Conservation (phyloP, 1,139 yeast species). For the Geotrichum fermentans region DNA sequence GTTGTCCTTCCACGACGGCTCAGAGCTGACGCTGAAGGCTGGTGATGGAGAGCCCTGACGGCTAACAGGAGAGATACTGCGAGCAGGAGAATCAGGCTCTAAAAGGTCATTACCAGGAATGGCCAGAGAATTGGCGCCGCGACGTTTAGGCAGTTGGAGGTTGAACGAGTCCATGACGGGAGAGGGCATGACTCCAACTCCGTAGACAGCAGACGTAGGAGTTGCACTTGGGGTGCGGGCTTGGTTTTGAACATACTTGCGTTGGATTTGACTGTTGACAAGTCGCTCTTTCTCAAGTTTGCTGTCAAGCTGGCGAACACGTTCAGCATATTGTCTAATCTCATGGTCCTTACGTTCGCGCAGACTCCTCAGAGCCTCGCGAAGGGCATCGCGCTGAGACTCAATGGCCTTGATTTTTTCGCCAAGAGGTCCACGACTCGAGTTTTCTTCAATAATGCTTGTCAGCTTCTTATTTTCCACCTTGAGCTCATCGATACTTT, state of each 20-base stretch:
- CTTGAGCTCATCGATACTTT: slow-evolving; percentile 35
- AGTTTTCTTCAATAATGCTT: slow-evolving; percentile 31
- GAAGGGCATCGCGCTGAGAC: slow-evolving; percentile 44
- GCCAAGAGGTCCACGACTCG: slow-evolving; percentile 32
- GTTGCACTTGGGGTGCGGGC: slow-evolving; percentile 19
- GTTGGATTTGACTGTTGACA: slow-evolving; percentile 27
- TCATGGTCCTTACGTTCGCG: slow-evolving; percentile 40
- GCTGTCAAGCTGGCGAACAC: slow-evolving; percentile 34
- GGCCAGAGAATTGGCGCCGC: neutral
- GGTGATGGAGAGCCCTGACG: slow-evolving; percentile 27
- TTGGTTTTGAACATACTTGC: slow-evolving; percentile 27
- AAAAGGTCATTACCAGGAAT: neutral
- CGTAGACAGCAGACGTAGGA: neutral
- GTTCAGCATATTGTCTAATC: slow-evolving; percentile 32
- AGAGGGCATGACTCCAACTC: neutral
- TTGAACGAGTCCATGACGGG: slow-evolving; percentile 3
- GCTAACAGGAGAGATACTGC: slow-evolving; percentile 11
- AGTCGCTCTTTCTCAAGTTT: slow-evolving; percentile 30
- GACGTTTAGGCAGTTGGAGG: slow-evolving; percentile 3
- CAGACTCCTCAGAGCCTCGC: slow-evolving; percentile 38
- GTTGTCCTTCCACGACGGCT: slow-evolving; percentile 32
- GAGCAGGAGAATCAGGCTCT: slow-evolving; percentile 2
- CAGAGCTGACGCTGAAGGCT: slow-evolving; percentile 30
- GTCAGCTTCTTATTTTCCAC: slow-evolving; percentile 36
- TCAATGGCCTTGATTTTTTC: slow-evolving; percentile 35